Conservation (phyloP, 805 yeast genomes). For the Groenewaldozyma salmanticensis region DNA sequence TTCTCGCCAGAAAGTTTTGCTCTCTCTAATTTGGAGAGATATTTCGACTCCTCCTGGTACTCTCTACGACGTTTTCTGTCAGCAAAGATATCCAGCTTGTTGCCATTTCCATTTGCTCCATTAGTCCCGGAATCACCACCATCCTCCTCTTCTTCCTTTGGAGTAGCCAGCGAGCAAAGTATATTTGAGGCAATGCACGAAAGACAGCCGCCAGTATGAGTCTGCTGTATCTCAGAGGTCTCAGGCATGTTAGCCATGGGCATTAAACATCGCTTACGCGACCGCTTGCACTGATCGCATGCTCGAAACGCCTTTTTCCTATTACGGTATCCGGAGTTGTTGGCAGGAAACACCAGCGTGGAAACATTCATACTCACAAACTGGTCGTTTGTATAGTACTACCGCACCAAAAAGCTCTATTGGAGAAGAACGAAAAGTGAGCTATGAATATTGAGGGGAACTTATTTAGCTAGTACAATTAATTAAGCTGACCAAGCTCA, state of each 20-base stretch:
- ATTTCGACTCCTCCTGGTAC: too few species aligned
- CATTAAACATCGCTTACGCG: slow-evolving; percentile 17
- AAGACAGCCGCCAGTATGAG: slow-evolving; percentile 17
- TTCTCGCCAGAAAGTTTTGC: too few species aligned
- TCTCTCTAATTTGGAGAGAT: background rate
- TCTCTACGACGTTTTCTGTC: too few species aligned
- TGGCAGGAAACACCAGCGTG: slow-evolving; percentile 34
- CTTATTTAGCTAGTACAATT: too few species aligned
- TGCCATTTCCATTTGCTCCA: background rate
- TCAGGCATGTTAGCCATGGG: background rate
- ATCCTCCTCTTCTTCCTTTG: background rate
- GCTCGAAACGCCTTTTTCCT: slow-evolving; percentile 32
- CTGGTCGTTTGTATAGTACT: background rate
- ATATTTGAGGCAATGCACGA: slow-evolving; percentile 19
- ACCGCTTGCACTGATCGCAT: slow-evolving; percentile 28
- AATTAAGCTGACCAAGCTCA: too few species aligned
- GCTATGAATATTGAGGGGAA: background rate
- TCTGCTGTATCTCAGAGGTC: background rate
- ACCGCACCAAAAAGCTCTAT: background rate
- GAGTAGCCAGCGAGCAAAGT: slow-evolving; percentile 16
- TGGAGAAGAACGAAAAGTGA: background rate
- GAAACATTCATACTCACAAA: background rate
- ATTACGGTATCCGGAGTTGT: slow-evolving; percentile 28
- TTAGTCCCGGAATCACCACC: background rate
- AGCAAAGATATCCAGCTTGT: background rate